These are phyloP conservation scores for Fusarium temperatum DNA, from an alignment of 2,329 filamentous ascomycete species.

Conservation along the genomic window DNA sequence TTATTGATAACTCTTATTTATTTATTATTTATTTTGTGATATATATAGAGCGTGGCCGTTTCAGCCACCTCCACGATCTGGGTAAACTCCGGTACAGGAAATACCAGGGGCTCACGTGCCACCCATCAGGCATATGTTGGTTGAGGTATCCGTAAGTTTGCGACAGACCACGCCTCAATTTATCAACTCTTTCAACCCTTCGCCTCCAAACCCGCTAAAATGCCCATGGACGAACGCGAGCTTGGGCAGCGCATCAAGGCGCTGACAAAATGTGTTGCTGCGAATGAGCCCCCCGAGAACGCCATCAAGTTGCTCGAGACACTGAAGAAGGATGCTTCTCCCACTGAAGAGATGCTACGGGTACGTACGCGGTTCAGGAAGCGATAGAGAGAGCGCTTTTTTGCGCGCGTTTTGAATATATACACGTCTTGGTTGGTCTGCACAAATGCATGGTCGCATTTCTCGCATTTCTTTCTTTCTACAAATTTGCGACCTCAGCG, in stretches of 20 bases:
- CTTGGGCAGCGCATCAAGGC: constrained; percentile 80
- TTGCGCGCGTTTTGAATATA: not conserved
- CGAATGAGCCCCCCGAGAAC: constrained; percentile 77
- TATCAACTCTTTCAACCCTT: constrained; percentile 3
- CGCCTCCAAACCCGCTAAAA: not conserved
- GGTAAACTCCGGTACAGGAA: constrained; percentile 23
- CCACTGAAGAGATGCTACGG: constrained; percentile 89
- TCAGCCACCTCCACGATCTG: not conserved
- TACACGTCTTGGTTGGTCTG: constrained; percentile 14
- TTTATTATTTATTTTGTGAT: not conserved
- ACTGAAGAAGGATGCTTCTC: constrained; percentile 80
- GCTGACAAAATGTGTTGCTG: constrained; percentile 79
- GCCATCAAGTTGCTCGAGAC: constrained; percentile 79
- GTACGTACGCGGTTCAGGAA: constrained; percentile 60
- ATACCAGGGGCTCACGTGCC: constrained; percentile 28
- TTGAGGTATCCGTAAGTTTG: constrained; percentile 11
- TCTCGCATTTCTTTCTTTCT: not conserved
- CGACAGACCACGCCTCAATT: constrained; percentile 10
- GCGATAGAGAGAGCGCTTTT: not conserved
- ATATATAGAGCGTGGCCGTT: not conserved
- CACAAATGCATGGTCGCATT: constrained; percentile 35
- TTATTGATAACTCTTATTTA: not conserved
- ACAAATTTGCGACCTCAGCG: not conserved
- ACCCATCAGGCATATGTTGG: constrained; percentile 11
- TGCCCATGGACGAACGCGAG: constrained; percentile 80